phyloP scores from a whole-genome alignment of 139 green algal species.

The Coccomyxa sp. region DNA sequence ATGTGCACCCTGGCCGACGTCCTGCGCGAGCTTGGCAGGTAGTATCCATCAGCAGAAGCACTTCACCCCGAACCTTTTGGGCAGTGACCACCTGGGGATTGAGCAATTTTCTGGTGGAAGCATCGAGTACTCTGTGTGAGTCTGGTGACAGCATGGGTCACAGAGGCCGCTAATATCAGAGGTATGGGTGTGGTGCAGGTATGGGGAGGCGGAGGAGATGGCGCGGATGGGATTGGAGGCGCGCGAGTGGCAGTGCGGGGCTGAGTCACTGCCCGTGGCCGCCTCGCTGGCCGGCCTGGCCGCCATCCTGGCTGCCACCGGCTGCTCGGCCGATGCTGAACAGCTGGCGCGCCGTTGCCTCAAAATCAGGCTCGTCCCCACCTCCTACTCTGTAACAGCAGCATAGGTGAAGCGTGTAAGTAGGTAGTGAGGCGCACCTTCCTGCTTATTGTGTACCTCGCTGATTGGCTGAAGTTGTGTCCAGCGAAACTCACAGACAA shows the following conservation, averaged over 20 bases:
- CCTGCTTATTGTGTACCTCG: too few relatives aligned
- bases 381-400: background rate
- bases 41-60: background rate
- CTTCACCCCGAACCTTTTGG: background rate
- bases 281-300: conserved; percentile 13
- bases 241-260: conserved; percentile 11
- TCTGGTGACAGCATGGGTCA: background rate
- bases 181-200: background rate
- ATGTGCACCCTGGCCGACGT: conserved; percentile 7
- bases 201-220: conserved; percentile 11
- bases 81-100: background rate
- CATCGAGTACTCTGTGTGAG: background rate
- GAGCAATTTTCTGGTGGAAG: background rate
- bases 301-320: background rate
- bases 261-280: background rate
- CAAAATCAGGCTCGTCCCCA: conserved; percentile 4
- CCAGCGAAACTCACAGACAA: too few relatives aligned
- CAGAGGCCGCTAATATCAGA: background rate
- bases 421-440: too few relatives aligned
- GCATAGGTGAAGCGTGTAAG: background rate
- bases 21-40: conserved; percentile 18
- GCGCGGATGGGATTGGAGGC: background rate
- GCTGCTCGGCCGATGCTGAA: conserved; percentile 1
- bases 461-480: too few relatives aligned
- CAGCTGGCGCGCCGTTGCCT: conserved; percentile 1